Conservation (phyloP, 345 rosid species). For the Gossypium herbaceum region DNA sequence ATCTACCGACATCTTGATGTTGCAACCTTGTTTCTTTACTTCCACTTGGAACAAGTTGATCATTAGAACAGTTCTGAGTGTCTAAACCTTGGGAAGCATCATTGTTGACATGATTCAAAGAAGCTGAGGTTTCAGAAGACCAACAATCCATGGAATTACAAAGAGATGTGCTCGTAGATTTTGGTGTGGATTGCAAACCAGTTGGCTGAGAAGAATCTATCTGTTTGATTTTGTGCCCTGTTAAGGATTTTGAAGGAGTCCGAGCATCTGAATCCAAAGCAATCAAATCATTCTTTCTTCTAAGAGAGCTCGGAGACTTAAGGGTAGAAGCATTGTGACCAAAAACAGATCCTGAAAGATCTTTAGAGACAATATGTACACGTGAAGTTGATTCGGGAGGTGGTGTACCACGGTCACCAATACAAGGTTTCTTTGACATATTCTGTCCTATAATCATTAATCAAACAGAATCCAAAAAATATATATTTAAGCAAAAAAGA, state of each 20-base stretch:
- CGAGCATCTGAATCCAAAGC: constrained; percentile 18
- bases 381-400: constrained; percentile 23
- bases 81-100: constrained; percentile 16
- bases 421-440: constrained; percentile 26
- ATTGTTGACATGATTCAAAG: constrained; percentile 12
- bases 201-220: constrained; percentile 18
- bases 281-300: constrained; percentile 20
- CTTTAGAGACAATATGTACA: constrained; percentile 1
- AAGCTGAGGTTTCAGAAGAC: constrained; percentile 22
- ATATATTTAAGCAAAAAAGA: not conserved
- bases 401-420: constrained; percentile 12
- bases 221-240: constrained; percentile 9
- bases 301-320: constrained; percentile 23
- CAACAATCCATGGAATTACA: constrained; percentile 19
- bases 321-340: constrained; percentile 5
- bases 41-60: constrained; percentile 7
- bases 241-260: constrained; percentile 22
- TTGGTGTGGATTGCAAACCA: constrained; percentile 15
- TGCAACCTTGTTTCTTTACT: constrained; percentile 14
- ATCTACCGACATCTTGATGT: not conserved
- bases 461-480: not conserved
- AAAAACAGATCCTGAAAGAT: constrained; percentile 1
- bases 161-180: constrained; percentile 25
- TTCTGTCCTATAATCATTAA: constrained; percentile 26
- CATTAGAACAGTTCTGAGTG: not conserved